Evolutionary conservation across 2,329 filamentous ascomycete species (phyloP), one percentile per base, ranked within the genome.

Genomic region (Apiospora hydei): DNA sequence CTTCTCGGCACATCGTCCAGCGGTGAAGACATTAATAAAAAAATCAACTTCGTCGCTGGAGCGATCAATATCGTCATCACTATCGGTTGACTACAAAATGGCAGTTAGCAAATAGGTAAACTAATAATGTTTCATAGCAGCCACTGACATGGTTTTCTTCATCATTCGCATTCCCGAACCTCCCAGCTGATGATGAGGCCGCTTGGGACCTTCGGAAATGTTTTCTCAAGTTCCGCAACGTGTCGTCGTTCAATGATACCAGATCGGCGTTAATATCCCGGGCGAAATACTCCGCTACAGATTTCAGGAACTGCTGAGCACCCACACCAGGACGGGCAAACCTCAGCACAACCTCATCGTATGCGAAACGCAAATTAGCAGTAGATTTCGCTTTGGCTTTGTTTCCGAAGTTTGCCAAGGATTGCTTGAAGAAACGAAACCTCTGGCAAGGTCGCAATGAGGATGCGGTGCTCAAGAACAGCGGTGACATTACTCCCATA

Each of bases 181-280:
- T 41, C 10, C 7, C 41, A 41, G 41, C 1, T 10, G 41, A 41
- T 8, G 11, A 8, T 41, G 41, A 8, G 7, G 41, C 41, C 41
- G 7, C 1, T 41, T 41, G 41, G 11, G 41, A 18, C 46, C 46
- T 3, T 3, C n/a, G 16, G 16, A 7, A n/a, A n/a, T 47, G 46
- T 1, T 8, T 8, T 2, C 0, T 4, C n/a, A 51, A 24, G 7
- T 24, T 13, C n/a, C 10, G 4, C 8, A 51, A 1, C 2, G 4
- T 51, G 21, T 11, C n/a, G 0, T 51, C 10, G n/a, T 11, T 51
- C n/a, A 51, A 18, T 30, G 26, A 16, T 5, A 53, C 4, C 24
- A 53, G 51, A 14, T 53, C 51, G 18, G 24, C 24, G 14, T 24
- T 24, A 3, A 53, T 53, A 16, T 53, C 51, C 4, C 51, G 51